Percentiles rank a stretch among this genome's conserved stretches.
phyloP scores from a whole-genome alignment of 495 filamentous ascomycete genomes.

The Aspergillus nanangensis region DNA sequence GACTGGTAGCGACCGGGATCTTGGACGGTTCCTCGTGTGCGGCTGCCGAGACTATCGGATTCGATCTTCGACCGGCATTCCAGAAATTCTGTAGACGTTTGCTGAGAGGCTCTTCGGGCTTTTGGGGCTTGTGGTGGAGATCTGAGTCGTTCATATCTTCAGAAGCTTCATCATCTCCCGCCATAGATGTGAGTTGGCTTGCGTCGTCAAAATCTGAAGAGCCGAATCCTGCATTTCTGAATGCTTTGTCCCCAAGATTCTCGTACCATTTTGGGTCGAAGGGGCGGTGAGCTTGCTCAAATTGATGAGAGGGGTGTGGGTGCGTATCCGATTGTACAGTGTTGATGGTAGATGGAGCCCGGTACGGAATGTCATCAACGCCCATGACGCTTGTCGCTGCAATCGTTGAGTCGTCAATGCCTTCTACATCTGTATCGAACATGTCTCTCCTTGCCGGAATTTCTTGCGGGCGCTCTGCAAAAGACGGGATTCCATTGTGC shows the following conservation, averaged over 20 bases:
- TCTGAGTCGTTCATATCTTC: conserved; percentile 27
- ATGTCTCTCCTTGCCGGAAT: conserved; percentile 25
- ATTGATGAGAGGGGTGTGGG: conserved; percentile 23
- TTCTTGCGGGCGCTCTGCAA: conserved; percentile 11
- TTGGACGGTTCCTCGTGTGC: conserved; percentile 16
- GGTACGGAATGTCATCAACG: conserved; percentile 29
- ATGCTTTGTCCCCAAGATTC: conserved; percentile 28
- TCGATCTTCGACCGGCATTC: conserved; percentile 28
- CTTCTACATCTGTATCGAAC: conserved; percentile 46
- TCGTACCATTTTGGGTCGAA: conserved; percentile 34
- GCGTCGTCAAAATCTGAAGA: conserved; percentile 28
- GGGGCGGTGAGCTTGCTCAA: conserved; percentile 20
- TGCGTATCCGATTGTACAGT: conserved; percentile 14
- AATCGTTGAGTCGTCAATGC: conserved; percentile 43
- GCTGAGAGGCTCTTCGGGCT: conserved; percentile 35
- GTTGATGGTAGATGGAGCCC: conserved; percentile 16
- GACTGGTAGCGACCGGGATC: conserved; percentile 17
- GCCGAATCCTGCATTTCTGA: conserved; percentile 35
- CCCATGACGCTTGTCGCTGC: conserved; percentile 37
- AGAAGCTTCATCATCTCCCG: conserved; percentile 31
- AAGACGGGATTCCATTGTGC: conserved; percentile 15
- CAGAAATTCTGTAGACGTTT: conserved; percentile 39
- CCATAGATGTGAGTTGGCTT: conserved; percentile 31
- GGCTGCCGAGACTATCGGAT: conserved; percentile 15
- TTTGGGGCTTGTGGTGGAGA: conserved; percentile 23